Conservation (phyloP, 1,284 basidiomycete genomes). For the Gomphus bonarii region DNA sequence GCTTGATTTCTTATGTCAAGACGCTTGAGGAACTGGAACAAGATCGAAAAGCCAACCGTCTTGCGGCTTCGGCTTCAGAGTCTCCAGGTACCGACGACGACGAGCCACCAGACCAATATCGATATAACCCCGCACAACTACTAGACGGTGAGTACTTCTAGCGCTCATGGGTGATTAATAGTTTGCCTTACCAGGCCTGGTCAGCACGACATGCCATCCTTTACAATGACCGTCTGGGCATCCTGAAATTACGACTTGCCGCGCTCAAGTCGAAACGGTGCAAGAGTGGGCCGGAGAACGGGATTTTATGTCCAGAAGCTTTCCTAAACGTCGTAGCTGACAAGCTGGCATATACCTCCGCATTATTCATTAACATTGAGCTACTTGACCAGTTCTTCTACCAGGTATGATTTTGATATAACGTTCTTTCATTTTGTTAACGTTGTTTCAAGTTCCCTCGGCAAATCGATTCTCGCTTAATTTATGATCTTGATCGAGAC, state of each 20-base stretch:
- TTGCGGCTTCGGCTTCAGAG: conserved; percentile 24
- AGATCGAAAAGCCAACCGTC: conserved; percentile 47
- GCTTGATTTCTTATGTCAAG: conserved; percentile 75
- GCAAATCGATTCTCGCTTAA: conserved; percentile 90
- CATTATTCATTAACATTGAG: conserved; percentile 99
- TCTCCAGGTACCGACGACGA: conserved; percentile 33
- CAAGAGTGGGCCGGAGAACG: conserved; percentile 74
- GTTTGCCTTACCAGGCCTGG: conserved; percentile 7
- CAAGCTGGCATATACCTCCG: conserved; percentile 91
- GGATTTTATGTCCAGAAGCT: conserved; percentile 90
- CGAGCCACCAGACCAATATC: conserved; percentile 48
- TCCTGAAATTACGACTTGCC: conserved; percentile 77
- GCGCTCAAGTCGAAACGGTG: conserved; percentile 87
- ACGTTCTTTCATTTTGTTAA: conserved; percentile 1
- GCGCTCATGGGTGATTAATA: background rate
- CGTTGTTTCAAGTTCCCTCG: conserved; percentile 68
- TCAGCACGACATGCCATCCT: conserved; percentile 87
- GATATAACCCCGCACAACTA: conserved; percentile 85
- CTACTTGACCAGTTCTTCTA: conserved; percentile 98
- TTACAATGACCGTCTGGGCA: conserved; percentile 70
- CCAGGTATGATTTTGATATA: conserved; percentile 44
- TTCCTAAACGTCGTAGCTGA: conserved; percentile 96
- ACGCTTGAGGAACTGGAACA: conserved; percentile 75
- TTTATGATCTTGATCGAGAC: conserved; percentile 82
- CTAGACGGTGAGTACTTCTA: conserved; percentile 60